phyloP scores from a whole-genome alignment of 306 rosid genomes.

The Fagus sylvatica region DNA sequence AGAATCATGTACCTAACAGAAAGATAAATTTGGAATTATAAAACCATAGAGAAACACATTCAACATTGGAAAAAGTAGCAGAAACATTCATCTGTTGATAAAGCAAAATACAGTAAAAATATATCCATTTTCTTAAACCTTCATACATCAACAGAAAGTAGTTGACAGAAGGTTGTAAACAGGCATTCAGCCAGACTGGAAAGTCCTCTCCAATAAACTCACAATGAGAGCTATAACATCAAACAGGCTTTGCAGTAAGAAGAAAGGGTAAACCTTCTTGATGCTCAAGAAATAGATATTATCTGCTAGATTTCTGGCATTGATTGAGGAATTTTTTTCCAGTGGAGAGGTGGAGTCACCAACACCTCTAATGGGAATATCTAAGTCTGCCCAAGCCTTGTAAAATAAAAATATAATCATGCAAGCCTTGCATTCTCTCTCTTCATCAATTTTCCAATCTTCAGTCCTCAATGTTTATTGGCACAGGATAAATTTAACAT shows the following conservation, averaged over 20 bases:
- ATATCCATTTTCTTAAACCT: neutral
- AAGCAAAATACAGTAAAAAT: neutral
- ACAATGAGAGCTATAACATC: neutral
- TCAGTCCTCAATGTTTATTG: too few relatives aligned
- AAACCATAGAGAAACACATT: constrained; percentile 12
- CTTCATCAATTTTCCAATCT: too few relatives aligned
- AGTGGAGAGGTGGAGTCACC: too few relatives aligned
- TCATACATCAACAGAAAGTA: neutral
- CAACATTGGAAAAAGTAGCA: neutral
- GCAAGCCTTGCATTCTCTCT: too few relatives aligned
- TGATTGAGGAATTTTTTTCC: neutral
- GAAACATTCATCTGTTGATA: neutral
- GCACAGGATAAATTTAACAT: too few relatives aligned
- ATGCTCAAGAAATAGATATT: too few relatives aligned
- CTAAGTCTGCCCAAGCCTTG: too few relatives aligned
- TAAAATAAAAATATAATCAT: constrained; percentile 26
- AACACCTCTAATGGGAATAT: too few relatives aligned
- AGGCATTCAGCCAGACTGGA: neutral
- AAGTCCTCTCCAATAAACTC: neutral
- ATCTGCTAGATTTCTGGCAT: too few relatives aligned
- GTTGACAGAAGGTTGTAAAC: neutral
- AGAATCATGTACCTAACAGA: constrained; percentile 64
- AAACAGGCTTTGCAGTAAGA: neutral
- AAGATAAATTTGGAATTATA: constrained; percentile 14
- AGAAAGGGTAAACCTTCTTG: neutral